These are phyloP conservation scores for Pterulicium gracile DNA, from an alignment of 1,284 basidiomycete species.

Conservation along the genomic window DNA sequence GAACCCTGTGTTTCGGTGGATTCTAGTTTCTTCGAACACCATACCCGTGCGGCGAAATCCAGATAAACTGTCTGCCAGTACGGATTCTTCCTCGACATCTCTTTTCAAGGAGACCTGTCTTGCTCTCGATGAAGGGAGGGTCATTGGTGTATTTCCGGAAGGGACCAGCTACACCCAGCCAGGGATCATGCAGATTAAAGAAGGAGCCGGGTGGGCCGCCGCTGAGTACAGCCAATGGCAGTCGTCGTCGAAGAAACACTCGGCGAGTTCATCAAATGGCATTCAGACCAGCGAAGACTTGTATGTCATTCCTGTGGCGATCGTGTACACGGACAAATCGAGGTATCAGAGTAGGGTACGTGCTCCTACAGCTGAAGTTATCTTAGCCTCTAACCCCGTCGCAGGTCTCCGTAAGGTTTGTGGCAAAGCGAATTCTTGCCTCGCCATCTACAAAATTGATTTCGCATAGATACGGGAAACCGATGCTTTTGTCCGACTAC, in stretches of 20 bases:
- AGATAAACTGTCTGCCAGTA: conserved; percentile 12
- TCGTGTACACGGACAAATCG: conserved; percentile 68
- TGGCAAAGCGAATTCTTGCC: neutral
- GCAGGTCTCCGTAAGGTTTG: neutral
- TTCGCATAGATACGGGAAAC: conserved; percentile 25
- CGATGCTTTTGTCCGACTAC: neutral
- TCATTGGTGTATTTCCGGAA: conserved; percentile 71
- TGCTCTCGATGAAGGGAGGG: conserved; percentile 44
- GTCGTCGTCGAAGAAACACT: conserved; percentile 5
- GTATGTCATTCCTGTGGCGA: conserved; percentile 44
- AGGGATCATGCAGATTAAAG: conserved; percentile 56
- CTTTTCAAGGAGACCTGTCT: conserved; percentile 58
- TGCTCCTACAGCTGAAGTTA: conserved; percentile 7
- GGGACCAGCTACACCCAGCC: conserved; percentile 59
- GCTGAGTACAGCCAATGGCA: conserved; percentile 57
- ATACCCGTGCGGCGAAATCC: conserved; percentile 64
- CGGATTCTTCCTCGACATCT: conserved; percentile 19
- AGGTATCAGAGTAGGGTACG: conserved; percentile 50
- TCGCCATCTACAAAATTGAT: neutral
- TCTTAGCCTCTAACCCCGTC: neutral
- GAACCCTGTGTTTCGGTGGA: conserved; percentile 40
- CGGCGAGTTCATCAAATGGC: conserved; percentile 12
- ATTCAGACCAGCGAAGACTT: neutral
- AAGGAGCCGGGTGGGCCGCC: conserved; percentile 70
- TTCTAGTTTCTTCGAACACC: conserved; percentile 61